Base-by-base conservation (phyloP, 768 basidiomycete species). In the Royoungia palumana region DNA sequence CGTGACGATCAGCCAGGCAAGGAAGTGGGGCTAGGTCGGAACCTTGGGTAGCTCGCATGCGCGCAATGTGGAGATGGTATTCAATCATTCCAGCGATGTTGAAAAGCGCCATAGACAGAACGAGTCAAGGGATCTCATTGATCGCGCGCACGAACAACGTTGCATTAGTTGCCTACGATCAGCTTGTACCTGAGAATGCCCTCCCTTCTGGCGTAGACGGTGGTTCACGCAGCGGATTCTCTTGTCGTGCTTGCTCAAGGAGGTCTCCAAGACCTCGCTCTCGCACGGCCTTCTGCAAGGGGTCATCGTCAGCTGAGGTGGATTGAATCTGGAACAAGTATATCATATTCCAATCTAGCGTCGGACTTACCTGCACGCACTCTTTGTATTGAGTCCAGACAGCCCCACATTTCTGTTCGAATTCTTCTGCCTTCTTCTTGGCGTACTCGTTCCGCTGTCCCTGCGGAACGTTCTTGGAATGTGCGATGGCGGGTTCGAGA, bases 351-450 rank as follows among this genome's bases (percentile, higher is more conserved):
- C n/a, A 12, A 21, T 22, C 25, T 8, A 10, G 49, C 5, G 21
- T 25, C 19, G 17, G 6, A 71, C 84, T 36, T 49, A 94, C 95
- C 76, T 88, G 83, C 6, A 97, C 78, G 65, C 94, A 97, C 3
- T 69, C 71, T 52, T 82, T 82, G 67, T 97, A 97, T 53, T 75
- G 76, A 38, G 76, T 71, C 89, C 94, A 97, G 14, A 91, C 67
- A 55, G 75, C 79, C 9, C 94, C 94, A 57, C 95, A 97, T 41
- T 84, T 85, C 38, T 74, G 65, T 58, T 97, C 85, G 64, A 94
- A 95, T 66, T 95, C 89, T 35, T 86, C 85, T 6, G 91, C 89
- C 69, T 94, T 94, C 50, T 79, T 70, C 58, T 83, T 81, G 4
- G 87, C 82, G 60, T 86, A 84, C 39, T 74, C 78, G 14, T 75